Conservation (phyloP, 1,284 basidiomycete species). For the Ganoderma sinense region DNA sequence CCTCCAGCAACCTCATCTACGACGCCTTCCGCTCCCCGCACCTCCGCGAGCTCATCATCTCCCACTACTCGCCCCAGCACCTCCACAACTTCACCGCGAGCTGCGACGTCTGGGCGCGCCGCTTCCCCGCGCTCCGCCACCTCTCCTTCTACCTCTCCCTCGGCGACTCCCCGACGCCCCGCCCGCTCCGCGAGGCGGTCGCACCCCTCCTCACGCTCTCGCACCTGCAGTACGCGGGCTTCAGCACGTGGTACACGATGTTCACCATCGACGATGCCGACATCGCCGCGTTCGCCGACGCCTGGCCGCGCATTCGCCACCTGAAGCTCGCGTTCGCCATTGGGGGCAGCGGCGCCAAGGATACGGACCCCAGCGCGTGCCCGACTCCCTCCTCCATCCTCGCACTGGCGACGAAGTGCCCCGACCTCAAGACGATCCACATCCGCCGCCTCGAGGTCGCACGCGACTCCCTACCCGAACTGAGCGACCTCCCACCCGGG, state of each 20-base stretch:
- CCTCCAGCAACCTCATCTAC: constrained; percentile 4
- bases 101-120: constrained; percentile 1
- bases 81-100: background rate
- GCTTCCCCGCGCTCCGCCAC: constrained; percentile 3
- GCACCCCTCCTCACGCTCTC: background rate
- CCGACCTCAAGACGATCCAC: constrained; percentile 1
- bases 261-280: constrained; percentile 8
- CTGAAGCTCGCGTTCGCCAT: background rate
- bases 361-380: background rate
- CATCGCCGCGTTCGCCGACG: background rate
- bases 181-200: background rate
- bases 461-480: background rate
- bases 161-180: background rate
- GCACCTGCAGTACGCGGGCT: background rate
- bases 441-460: background rate
- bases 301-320: background rate
- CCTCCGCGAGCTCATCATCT: background rate
- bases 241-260: constrained; percentile 4
- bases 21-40: constrained; percentile 4
- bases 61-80: background rate
- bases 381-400: background rate
- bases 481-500: background rate
- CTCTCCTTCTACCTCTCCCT: background rate
- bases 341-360: background rate
- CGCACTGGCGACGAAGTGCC: background rate